These are phyloP conservation scores for Alternaria longipes DNA, from an alignment of 2,329 filamentous ascomycete genomes.

Conservation along the genomic window DNA sequence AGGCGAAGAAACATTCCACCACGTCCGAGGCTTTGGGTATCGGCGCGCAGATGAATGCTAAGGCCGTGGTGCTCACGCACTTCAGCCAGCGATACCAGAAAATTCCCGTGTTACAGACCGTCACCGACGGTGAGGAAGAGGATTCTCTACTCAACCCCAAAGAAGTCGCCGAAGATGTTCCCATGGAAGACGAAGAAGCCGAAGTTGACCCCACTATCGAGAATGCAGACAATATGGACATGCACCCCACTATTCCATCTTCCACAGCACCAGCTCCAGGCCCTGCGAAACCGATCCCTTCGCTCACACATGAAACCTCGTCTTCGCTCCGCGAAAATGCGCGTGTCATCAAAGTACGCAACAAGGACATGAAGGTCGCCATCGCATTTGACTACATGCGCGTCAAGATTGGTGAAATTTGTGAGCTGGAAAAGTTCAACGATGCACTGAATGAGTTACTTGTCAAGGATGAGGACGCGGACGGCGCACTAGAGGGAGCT, in stretches of 20 bases:
- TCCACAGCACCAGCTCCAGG: conserved; percentile 6
- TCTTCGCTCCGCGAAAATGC: conserved; percentile 26
- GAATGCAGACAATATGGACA: conserved; percentile 35
- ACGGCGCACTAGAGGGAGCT: conserved; percentile 16
- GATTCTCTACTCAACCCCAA: conserved; percentile 23
- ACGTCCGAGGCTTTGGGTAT: conserved; percentile 84
- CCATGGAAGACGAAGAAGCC: conserved; percentile 26
- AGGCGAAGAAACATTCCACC: conserved; percentile 90
- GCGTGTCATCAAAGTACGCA: conserved; percentile 51
- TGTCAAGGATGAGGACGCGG: conserved; percentile 44
- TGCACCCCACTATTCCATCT: conserved; percentile 18
- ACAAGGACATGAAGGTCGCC: conserved; percentile 69
- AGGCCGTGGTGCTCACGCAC: conserved; percentile 85
- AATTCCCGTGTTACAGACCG: conserved; percentile 63
- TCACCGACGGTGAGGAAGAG: conserved; percentile 43
- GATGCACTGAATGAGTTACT: conserved; percentile 68
- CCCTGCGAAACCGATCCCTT: conserved; percentile 17
- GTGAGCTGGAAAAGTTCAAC: conserved; percentile 69
- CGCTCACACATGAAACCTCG: conserved; percentile 19
- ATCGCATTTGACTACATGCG: conserved; percentile 84
- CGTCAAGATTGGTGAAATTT: conserved; percentile 75
- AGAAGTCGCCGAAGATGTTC: conserved; percentile 39
- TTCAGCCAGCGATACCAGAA: conserved; percentile 95
- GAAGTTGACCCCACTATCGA: conserved; percentile 31
- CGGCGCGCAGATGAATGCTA: conserved; percentile 79